Evolutionary conservation across 2,329 filamentous ascomycete species (phyloP), one percentile per base, ranked within the genome.

Genomic region (Onygenales sp.): DNA sequence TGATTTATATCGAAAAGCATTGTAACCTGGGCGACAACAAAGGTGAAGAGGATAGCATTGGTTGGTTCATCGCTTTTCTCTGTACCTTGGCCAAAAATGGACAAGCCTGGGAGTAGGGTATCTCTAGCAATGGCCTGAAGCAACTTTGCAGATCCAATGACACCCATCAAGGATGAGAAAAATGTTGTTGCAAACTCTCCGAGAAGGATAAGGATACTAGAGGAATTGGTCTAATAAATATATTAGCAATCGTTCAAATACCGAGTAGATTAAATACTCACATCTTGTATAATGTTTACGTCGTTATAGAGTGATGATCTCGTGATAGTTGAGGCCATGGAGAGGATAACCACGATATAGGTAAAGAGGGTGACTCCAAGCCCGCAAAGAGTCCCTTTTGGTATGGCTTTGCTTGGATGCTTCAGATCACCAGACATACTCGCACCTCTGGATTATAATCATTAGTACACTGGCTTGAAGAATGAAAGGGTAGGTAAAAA

Each of bases 391-490:
- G 89, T 94, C n/a, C 89, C 89, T 57, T 82, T 85, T 0, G 89
- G 89, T 51, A 95, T 95, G 1, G 88, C 82, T 66, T 84, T 88
- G 75, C 87, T 92, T 0, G 89, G 89, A 58, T 89, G 85, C 57
- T 81, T 86, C 49, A 95, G 70, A 65, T 95, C 89, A 14, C 89
- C 89, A 7, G 89, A 94, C 89, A 95, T 94, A 60, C 87, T 92
- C 6, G 89, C 89, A 14, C 90, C 90, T 45, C 76, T 78, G 49
- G 48, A 41, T 47, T 27, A 50, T 47, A 56, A 58, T 65, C n/a
- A 55, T 82, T 78, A 50, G 38, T 31, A 8, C 5, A 11, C 13
- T 21, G 43, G 80, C 57, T 81, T 83, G 27, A 79, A 78, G 2
- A 73, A 79, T 1, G 78, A 80, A 21, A 77, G 76, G 21, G 45